Base-by-base conservation (phyloP, 768 basidiomycete genomes). In the Pleurotus eryngii region DNA sequence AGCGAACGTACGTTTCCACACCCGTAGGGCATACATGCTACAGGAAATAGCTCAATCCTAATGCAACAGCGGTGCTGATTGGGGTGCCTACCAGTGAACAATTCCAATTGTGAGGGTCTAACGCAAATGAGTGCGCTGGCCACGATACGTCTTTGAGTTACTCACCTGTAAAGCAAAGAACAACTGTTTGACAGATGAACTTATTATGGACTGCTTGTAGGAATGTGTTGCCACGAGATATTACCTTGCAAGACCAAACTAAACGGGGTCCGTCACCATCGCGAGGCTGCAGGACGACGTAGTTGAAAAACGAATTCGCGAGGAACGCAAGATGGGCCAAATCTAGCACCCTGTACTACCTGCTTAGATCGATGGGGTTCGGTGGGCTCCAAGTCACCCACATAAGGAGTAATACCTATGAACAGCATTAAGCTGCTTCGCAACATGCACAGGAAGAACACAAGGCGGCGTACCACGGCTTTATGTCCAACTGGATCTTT, bases 31-130 rank as follows among this genome's bases (percentile, higher is more conserved):
- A n/a, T 54, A 54, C 51, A 54, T 43, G 38, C 51, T 51, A n/a
- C 20, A 45, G 42, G n/a, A 35, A 35, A 30, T 12, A 35, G 14
- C 18, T 38, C 7, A 30, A 51, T 11, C 15, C 7, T 51, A 8
- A 26, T 24, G 15, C 6, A 49, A 35, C 17, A 26, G n/a, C n/a
- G 17, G 30, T 35, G 24, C 11, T 20, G 26, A 30, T 12, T 22
- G 30, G 8, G 49, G 17, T 22, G 30, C 49, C 17, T 18, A 51
- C 49, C 49, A 54, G 22, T 54, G 51, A 12, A 39, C 51, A 20
- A 54, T 39, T 12, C 37, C 37, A 42, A 54, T 54, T n/a, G 51
- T 54, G 39, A 54, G n/a, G 39, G 37, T 40, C 51, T 54, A 24
- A 5, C 2, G 20, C 11, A 35, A 35, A 35, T 35, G 30, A 35